Conservation (phyloP, 140 eudicot species). For the Oenanthe javanica region DNA sequence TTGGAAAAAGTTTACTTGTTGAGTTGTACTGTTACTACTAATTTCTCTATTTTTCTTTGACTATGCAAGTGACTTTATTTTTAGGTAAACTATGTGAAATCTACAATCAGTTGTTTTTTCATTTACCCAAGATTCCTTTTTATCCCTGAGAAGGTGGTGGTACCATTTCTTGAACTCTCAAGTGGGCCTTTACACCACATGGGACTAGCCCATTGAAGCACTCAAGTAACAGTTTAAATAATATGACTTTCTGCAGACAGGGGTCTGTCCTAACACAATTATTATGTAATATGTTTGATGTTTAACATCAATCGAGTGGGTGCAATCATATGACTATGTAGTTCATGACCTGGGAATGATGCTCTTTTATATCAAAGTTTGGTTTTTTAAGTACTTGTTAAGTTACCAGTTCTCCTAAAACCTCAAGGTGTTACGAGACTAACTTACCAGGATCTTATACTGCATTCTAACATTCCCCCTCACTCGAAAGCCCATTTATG, state of each 20-base stretch:
- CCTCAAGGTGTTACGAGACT: too few relatives aligned
- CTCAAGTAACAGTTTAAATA: constrained; percentile 15
- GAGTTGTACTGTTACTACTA: constrained; percentile 15
- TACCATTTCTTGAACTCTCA: constrained; percentile 6
- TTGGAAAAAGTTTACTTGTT: constrained; percentile 21
- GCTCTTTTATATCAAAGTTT: background rate
- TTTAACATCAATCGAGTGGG: constrained; percentile 2
- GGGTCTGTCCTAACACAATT: constrained; percentile 5
- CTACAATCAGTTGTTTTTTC: background rate
- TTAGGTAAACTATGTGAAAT: constrained; percentile 1
- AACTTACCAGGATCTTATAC: too few relatives aligned
- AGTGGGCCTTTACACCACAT: constrained; percentile 14
- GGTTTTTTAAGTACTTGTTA: background rate
- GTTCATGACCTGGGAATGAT: background rate
- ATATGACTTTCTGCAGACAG: constrained; percentile 9
- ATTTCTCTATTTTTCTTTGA: constrained; percentile 25
- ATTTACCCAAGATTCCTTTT: constrained; percentile 5
- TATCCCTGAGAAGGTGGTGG: constrained; percentile 13
- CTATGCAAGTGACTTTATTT: constrained; percentile 21
- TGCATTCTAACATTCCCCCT: too few relatives aligned
- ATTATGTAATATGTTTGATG: background rate
- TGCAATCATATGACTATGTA: background rate
- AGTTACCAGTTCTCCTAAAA: too few relatives aligned
- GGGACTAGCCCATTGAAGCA: constrained; percentile 14
- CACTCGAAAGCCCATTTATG: too few relatives aligned